Conservation (phyloP, 2,329 filamentous ascomycete genomes). For the Pseudocercospora musae region DNA sequence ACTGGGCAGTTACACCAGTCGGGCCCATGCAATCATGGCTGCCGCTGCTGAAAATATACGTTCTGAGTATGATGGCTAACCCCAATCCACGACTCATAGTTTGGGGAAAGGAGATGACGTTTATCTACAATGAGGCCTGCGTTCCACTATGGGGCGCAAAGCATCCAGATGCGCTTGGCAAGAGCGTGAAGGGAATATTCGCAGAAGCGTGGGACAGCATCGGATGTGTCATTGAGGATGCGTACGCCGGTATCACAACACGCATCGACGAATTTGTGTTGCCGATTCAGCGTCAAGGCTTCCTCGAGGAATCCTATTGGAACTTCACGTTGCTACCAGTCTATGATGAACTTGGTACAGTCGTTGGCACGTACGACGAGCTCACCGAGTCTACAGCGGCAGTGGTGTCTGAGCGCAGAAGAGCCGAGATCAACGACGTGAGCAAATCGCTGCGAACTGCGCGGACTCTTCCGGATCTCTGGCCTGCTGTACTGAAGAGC, state of each 20-base stretch:
- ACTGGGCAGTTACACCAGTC: constrained; percentile 31
- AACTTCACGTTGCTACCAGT: constrained; percentile 30
- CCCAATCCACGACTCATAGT: constrained; percentile 32
- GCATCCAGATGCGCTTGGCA: constrained; percentile 27
- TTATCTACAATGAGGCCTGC: constrained; percentile 33
- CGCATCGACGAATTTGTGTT: constrained; percentile 23
- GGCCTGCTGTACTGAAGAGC: constrained; percentile 23
- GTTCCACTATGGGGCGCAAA: constrained; percentile 26
- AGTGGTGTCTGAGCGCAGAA: constrained; percentile 25
- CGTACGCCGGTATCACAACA: constrained; percentile 22
- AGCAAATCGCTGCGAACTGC: constrained; percentile 17
- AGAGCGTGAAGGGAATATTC: constrained; percentile 18
- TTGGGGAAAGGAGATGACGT: constrained; percentile 35
- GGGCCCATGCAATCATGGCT: constrained; percentile 32
- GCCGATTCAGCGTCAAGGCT: constrained; percentile 27
- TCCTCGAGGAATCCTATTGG: constrained; percentile 33
- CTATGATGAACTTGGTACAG: constrained; percentile 21
- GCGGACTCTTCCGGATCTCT: constrained; percentile 23
- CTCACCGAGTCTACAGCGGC: constrained; percentile 26
- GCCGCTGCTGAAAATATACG: constrained; percentile 22
- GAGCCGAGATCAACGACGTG: constrained; percentile 19
- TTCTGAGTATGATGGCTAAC: constrained; percentile 31
- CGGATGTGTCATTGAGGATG: constrained; percentile 21
- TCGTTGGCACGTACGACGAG: constrained; percentile 26
- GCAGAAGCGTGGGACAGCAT: constrained; percentile 26